Evolutionary conservation across 2,329 filamentous ascomycete species (phyloP), one percentile per base, ranked within the genome.

Genomic region (Hirsutella thompsonii): DNA sequence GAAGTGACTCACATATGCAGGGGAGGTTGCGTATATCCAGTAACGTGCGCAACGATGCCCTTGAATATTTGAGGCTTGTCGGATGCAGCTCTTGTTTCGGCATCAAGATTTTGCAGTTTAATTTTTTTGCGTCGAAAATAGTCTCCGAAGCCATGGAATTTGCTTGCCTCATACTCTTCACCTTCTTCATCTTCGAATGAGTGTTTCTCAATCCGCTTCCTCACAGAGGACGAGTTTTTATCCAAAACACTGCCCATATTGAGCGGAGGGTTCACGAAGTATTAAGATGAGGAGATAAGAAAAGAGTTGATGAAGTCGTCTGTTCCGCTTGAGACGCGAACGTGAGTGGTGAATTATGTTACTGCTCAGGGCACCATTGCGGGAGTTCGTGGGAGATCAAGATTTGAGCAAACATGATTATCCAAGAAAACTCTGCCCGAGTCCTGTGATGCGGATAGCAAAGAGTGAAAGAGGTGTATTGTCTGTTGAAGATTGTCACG

Each of bases 111-210:
- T 60, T 96, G 92, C 3, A 98, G 72, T 57, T 98, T 98, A 60
- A 94, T 79, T 69, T 94, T 95, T 68, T 98, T 98, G 42, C 89
- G 81, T 38, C 89, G 75, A 57, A 95, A 93, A 60, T 96, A 98
- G 55, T 96, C 90, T 20, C 70, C 64, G 53, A 96, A 93, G 8
- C 89, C 90, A 20, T 87, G 86, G 60, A 96, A 98, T 40, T 75
- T 76, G 47, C 88, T 95, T 2, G 71, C 76, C 44, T 81, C 79
- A 59, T 98, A 98, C 59, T 98, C 93, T 43, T 96, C 90, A 43
- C 92, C 90, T 20, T 74, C 74, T 57, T 95, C 88, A 53, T 83
- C 72, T 2, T 81, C 69, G 57, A 95, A 96, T 2, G 70, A 74
- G 61, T 94, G 77, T 14, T 54, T 55, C 41, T 77, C 70, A 46